Conservation (phyloP, 768 basidiomycete genomes). For the Calocybe cyanea region DNA sequence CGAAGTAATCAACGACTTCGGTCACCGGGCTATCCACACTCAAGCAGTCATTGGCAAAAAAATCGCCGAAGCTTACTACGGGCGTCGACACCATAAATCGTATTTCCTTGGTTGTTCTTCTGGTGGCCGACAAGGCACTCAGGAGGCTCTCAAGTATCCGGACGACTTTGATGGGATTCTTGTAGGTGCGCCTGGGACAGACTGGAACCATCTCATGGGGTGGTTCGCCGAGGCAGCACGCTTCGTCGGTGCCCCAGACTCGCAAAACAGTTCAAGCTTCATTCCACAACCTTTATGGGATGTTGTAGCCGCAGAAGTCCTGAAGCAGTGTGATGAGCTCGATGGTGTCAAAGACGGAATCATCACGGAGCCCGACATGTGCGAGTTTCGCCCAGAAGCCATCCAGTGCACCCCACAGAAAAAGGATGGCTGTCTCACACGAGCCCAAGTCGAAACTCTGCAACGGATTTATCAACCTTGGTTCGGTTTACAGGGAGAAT, state of each 20-base stretch:
- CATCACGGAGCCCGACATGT: conserved; percentile 11
- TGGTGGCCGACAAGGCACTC: conserved; percentile 7
- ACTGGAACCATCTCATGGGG: conserved; percentile 1
- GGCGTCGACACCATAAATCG: neutral
- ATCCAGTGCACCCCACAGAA: conserved; percentile 1
- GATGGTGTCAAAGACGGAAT: conserved; percentile 14
- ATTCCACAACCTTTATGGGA: conserved; percentile 1
- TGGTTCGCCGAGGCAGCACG: neutral
- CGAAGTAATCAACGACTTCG: conserved; percentile 10
- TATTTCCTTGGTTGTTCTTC: conserved; percentile 10
- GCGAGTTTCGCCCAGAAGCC: conserved; percentile 10
- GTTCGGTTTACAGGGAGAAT: conserved; percentile 1
- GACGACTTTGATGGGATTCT: conserved; percentile 11
- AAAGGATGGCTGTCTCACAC: conserved; percentile 3
- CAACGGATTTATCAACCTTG: conserved; percentile 7
- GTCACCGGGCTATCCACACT: conserved; percentile 2
- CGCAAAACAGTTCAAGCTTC: conserved; percentile 3
- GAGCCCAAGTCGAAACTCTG: conserved; percentile 5
- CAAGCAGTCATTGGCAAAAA: conserved; percentile 9
- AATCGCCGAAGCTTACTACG: conserved; percentile 7
- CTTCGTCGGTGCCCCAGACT: conserved; percentile 3
- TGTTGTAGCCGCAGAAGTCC: conserved; percentile 5
- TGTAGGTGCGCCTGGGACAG: neutral
- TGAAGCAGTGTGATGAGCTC: conserved; percentile 12
- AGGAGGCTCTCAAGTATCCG: conserved; percentile 8